These are phyloP conservation scores for Juglanconis oblonga DNA, from an alignment of 2,329 filamentous ascomycete genomes.

Conservation along the genomic window DNA sequence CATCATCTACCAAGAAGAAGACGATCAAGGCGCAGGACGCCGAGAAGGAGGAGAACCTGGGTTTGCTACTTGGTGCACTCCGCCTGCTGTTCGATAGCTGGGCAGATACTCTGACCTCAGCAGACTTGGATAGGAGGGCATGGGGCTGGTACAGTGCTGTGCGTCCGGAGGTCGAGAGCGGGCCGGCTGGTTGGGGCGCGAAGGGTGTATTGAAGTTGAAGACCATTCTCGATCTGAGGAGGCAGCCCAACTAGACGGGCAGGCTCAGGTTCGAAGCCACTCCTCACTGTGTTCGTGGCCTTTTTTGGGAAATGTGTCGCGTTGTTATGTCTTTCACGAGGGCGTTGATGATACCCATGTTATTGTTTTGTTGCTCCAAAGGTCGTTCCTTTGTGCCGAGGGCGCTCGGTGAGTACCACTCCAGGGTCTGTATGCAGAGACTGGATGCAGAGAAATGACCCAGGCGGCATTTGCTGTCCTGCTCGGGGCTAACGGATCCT, in stretches of 20 bases:
- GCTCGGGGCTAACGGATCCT: no score
- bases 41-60: slow-evolving; percentile 68
- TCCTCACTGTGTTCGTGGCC: neutral
- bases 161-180: slow-evolving; percentile 71
- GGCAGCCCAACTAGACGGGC: slow-evolving; percentile 25
- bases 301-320: no score
- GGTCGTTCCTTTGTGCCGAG: no score
- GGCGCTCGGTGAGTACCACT: no score
- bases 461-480: no score
- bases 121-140: slow-evolving; percentile 71
- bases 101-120: slow-evolving; percentile 57
- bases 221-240: slow-evolving; percentile 62
- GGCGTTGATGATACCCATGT: no score
- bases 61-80: slow-evolving; percentile 66
- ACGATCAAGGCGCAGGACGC: slow-evolving; percentile 48
- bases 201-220: slow-evolving; percentile 68
- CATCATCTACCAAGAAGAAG: slow-evolving; percentile 45
- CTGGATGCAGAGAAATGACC: no score
- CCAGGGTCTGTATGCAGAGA: no score
- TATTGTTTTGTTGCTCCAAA: no score
- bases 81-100: slow-evolving; percentile 73
- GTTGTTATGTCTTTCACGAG: no score
- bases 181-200: slow-evolving; percentile 77
- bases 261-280: no score
- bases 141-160: slow-evolving; percentile 81